These are phyloP conservation scores for Lichtheimia ornata DNA, from an alignment of 371 early-diverging fungal species.

Conservation along the genomic window DNA sequence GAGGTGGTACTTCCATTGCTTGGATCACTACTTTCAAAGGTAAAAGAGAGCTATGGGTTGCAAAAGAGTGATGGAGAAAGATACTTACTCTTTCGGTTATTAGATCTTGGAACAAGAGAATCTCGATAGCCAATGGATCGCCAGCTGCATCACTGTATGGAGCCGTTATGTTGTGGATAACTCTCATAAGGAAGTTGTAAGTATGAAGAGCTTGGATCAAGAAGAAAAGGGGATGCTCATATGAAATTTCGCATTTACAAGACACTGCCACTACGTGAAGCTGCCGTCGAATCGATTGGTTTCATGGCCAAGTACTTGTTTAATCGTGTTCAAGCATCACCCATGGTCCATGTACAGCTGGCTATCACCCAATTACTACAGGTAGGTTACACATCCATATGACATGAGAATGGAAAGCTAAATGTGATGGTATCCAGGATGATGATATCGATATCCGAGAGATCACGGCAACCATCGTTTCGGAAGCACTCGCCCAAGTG, in stretches of 20 bases:
- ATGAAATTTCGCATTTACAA: constrained; percentile 5
- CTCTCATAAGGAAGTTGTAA: constrained; percentile 53
- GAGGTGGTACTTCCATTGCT: constrained; percentile 48
- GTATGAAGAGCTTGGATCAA: not conserved
- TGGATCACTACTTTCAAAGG: constrained; percentile 46
- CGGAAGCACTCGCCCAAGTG: constrained; percentile 45
- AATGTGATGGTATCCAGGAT: constrained; percentile 45
- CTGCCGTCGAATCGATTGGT: constrained; percentile 50
- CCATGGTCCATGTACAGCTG: constrained; percentile 16
- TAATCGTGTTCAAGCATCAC: constrained; percentile 1
- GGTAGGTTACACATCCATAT: constrained; percentile 12
- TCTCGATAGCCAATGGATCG: constrained; percentile 18
- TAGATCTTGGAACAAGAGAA: not conserved
- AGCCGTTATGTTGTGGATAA: constrained; percentile 44
- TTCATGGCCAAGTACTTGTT: constrained; percentile 43
- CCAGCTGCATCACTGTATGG: constrained; percentile 50
- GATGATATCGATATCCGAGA: constrained; percentile 77
- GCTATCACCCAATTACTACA: constrained; percentile 26
- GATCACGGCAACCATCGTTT: constrained; percentile 56
- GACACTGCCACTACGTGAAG: constrained; percentile 62
- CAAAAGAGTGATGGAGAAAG: too few species aligned
- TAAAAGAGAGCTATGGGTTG: constrained; percentile 10
- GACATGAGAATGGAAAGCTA: constrained; percentile 8
- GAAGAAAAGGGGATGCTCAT: not conserved
- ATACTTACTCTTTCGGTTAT: not conserved